A percentile compares a stretch with the other conserved stretches of the same genome.
These are phyloP conservation scores for Euphorbia schlechtendalii DNA, from an alignment of 441 rosid genomes.

Conservation along the genomic window DNA sequence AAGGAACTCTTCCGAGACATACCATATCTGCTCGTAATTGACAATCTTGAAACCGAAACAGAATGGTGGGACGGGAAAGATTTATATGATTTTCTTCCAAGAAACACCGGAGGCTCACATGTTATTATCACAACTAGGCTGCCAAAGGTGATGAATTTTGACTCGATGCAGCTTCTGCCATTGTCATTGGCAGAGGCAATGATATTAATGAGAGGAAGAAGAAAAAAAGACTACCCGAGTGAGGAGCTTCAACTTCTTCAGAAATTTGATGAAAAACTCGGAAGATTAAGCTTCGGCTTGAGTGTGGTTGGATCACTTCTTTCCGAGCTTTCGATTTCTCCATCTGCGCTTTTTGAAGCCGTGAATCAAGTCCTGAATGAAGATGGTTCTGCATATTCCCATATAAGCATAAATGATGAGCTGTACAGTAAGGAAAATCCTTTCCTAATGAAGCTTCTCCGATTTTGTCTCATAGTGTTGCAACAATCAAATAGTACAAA, in stretches of 20 bases:
- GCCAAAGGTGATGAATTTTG: constrained; percentile 70
- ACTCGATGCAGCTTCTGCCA: constrained; percentile 49
- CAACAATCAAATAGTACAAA: constrained; percentile 56
- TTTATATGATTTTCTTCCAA: constrained; percentile 74
- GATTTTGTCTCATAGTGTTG: constrained; percentile 49
- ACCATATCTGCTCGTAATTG: constrained; percentile 78
- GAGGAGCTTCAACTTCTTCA: constrained; percentile 59
- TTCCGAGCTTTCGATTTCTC: constrained; percentile 61
- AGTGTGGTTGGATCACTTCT: constrained; percentile 69
- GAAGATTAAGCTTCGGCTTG: constrained; percentile 69
- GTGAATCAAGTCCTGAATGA: constrained; percentile 55
- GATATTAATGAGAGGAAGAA: constrained; percentile 61
- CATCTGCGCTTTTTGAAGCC: constrained; percentile 67
- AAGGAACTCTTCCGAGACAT: constrained; percentile 73
- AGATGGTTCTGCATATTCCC: constrained; percentile 40
- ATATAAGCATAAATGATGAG: constrained; percentile 42
- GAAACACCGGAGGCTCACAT: constrained; percentile 77
- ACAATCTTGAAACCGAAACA: constrained; percentile 84
- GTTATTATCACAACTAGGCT: constrained; percentile 80
- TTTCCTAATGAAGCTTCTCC: constrained; percentile 53
- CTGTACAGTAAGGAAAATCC: constrained; percentile 65
- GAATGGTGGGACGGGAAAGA: constrained; percentile 98
- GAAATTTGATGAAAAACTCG: constrained; percentile 62
- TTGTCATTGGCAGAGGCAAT: constrained; percentile 60
- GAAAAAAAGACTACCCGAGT: constrained; percentile 51